A percentile compares a stretch with the other conserved stretches of the same genome.
phyloP scores from a whole-genome alignment of 306 rosid species.

The Boehmeria nivea region DNA sequence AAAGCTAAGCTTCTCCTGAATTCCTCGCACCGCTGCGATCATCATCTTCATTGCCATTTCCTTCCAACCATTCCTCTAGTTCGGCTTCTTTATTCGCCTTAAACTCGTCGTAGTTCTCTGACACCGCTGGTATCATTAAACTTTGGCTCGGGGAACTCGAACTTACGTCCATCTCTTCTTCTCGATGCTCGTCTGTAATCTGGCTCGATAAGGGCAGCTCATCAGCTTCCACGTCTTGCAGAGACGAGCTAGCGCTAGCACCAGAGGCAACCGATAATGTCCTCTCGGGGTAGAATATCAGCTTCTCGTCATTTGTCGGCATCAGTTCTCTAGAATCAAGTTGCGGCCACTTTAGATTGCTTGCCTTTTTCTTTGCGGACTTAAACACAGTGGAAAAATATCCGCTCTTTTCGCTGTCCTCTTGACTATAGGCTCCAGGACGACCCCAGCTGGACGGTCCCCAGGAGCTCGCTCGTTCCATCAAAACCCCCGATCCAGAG shows the following conservation, averaged over 20 bases:
- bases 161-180: constrained; percentile 24
- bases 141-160: constrained; percentile 25
- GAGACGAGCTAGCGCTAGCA: constrained; percentile 38
- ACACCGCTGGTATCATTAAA: constrained; percentile 25
- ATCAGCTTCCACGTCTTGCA: constrained; percentile 43
- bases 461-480: constrained; percentile 46
- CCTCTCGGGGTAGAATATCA: constrained; percentile 15
- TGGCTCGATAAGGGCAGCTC: constrained; percentile 56
- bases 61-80: constrained; percentile 74
- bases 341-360: constrained; percentile 58
- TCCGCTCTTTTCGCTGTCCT: constrained; percentile 33
- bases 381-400: constrained; percentile 56
- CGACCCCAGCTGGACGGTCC: constrained; percentile 40
- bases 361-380: constrained; percentile 70
- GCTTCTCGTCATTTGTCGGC: constrained; percentile 34
- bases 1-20: constrained; percentile 31
- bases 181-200: constrained; percentile 41
- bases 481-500: constrained; percentile 31
- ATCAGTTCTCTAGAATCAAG: constrained; percentile 34
- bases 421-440: constrained; percentile 14
- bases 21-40: constrained; percentile 18
- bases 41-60: constrained; percentile 31
- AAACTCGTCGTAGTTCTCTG: constrained; percentile 60
- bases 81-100: constrained; percentile 73
- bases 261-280: constrained; percentile 38